These are phyloP conservation scores for Fusarium sp. DNA, from an alignment of 2,329 filamentous ascomycete species.

Conservation along the genomic window DNA sequence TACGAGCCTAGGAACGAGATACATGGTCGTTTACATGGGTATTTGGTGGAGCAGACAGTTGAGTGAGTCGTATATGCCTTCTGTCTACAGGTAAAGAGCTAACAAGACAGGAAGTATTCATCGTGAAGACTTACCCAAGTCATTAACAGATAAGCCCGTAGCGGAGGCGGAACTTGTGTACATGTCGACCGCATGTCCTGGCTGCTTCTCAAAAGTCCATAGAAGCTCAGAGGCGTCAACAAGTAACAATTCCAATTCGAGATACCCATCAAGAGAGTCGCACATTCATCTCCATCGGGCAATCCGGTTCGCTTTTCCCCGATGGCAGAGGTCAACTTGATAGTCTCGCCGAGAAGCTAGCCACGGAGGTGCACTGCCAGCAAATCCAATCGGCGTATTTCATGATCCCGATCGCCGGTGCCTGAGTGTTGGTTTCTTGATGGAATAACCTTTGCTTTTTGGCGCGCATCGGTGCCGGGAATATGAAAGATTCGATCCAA, in stretches of 20 bases:
- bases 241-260: not conserved
- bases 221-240: not conserved
- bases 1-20: not conserved
- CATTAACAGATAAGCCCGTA: not conserved
- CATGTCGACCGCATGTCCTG: not conserved
- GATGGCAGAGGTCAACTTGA: not conserved
- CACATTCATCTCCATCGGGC: not conserved
- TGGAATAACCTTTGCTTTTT: slow-evolving; percentile 2
- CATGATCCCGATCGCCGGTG: not conserved
- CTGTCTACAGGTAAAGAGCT: not conserved
- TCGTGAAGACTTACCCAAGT: not conserved
- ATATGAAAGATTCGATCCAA: not conserved
- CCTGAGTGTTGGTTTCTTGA: not conserved
- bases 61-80: not conserved
- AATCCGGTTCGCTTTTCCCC: not conserved
- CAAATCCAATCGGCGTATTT: not conserved
- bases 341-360: not conserved
- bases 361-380: not conserved
- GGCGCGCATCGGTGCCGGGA: not conserved
- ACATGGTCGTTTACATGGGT: not conserved
- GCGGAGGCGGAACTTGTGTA: not conserved
- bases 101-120: not conserved
- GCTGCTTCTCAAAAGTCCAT: not conserved
- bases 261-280: not conserved
- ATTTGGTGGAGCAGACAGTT: not conserved